Evolutionary conservation across 371 early-diverging fungal genomes (phyloP), one percentile per base, ranked within the genome.

Genomic region (Blyttiomyces sp.): DNA sequence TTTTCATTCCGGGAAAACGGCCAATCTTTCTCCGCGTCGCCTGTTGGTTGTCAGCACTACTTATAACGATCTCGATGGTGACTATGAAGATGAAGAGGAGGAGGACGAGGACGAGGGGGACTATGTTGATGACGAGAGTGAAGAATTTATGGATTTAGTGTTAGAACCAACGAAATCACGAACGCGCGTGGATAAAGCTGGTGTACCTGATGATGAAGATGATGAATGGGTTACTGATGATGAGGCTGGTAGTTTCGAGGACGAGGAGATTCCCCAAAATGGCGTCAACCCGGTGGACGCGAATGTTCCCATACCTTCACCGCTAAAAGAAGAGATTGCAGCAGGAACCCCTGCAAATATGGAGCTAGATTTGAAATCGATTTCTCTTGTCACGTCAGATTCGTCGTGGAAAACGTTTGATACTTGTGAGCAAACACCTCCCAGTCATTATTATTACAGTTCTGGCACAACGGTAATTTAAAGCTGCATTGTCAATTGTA

Each of bases 81-180:
- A 80, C 26, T 71, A 72, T 11, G 75, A 72, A 17, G 76, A 81
- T 28, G 74, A 72, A 5, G 66, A 69, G 5, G 65, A 56, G 2
- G 57, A 46, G 27, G 68, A 62, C n/a, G 69, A 58, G 11, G 69
- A 63, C 7, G 68, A 68, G 34, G 72, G 72, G 71, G 70, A 70
- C 27, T 64, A 67, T 6, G 69, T 66, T 19, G 72, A 72, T 16
- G 73, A 53, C 19, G 60, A 11, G 2, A 72, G 53, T 3, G 71
- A 67, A 9, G 74, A 67, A 7, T 39, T 45, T 59, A 59, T 60
- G 28, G 60, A 61, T 16, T 24, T 30, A 24, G 46, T 16, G 70
- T 42, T 23, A 46, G 27, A 27, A 44, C 32, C 34, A 0, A 57
- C 21, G 43, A 43, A 19, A 7, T 11, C n/a, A 11, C n/a, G 11